Evolutionary conservation across 352 stramenopile genomes (phyloP), one percentile per base, ranked within the genome.

Genomic region (Aphanomyces cochlioides): DNA sequence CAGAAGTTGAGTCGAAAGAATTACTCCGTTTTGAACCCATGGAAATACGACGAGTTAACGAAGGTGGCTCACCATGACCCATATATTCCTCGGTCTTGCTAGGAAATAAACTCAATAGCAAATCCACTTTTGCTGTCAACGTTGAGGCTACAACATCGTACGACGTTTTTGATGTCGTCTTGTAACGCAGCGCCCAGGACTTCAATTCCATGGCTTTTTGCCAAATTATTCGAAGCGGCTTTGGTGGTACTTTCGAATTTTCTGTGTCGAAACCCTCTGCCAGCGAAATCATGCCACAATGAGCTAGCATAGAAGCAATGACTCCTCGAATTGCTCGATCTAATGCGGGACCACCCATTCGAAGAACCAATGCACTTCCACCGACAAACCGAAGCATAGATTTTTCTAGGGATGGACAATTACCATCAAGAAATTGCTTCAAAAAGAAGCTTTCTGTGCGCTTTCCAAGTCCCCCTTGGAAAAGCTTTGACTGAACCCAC

Each of bases 181-280:
- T 69, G 3, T 48, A 47, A 7, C 63, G 19, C 0, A 69, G 50
- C 0, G 63, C 63, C 40, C 41, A 69, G 8, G 63, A 41, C 36
- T 69, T 69, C 15, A 69, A 47, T 47, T 69, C 63, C 19, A 58
- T 40, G 7, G 63, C 63, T 34, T 69, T 69, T 69, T 69, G 63
- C 63, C 63, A 69, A 17, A 69, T 13, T 47, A 63, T 36, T 4
- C 63, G 63, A 5, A 69, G 50, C 7, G 63, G n/a, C 63, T 69
- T 69, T 38, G 63, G 63, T 8, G 47, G 19, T 10, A 47, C 17
- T 45, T 19, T 37, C n/a, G 19, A 41, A 38, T 21, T 69, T 15
- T 19, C 34, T 5, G 7, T 37, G 63, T 69, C 63, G 15, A 58
- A 17, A 5, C 21, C 47, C 36, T 69, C 63, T 8, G 63, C 63